Percentiles rank a stretch among this genome's conserved stretches.
Evolutionary conservation across 257 asterid species (phyloP).

Genomic region (Penstemon davidsonii): DNA sequence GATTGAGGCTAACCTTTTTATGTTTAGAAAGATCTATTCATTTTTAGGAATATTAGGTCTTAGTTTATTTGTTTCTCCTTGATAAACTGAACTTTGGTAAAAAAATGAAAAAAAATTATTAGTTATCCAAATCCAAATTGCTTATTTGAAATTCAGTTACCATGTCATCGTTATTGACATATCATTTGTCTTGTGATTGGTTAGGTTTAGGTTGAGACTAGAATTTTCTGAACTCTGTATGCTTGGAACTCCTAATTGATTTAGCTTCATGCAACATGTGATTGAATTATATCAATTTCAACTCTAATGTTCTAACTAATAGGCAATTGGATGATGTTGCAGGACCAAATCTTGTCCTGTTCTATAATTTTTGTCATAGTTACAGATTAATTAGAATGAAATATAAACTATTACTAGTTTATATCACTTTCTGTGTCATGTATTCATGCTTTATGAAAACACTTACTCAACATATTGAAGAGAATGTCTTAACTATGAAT

Average conservation of each 20-base stretch:
- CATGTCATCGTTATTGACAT: too few relatives aligned
- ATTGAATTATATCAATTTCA: too few relatives aligned
- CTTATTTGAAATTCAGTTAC: too few relatives aligned
- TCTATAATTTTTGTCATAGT: background rate
- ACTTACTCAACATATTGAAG: background rate
- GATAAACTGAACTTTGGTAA: too few relatives aligned
- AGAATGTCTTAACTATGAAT: background rate
- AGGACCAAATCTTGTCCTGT: background rate
- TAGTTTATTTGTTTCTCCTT: too few relatives aligned
- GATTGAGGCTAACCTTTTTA: background rate
- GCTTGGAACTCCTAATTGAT: background rate
- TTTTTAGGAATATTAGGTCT: too few relatives aligned
- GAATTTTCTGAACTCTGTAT: background rate
- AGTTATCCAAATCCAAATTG: too few relatives aligned
- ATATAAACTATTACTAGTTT: background rate
- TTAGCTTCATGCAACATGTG: background rate
- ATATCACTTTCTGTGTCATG: background rate
- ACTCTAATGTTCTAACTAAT: background rate
- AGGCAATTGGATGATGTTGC: background rate
- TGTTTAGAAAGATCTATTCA: background rate
- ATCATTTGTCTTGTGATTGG: background rate
- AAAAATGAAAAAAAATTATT: too few relatives aligned
- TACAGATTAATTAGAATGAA: background rate
- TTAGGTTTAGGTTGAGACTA: background rate
- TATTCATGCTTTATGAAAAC: slow-evolving; percentile 23